Base-by-base conservation (phyloP, 768 basidiomycete species). In the Amanita exitialis region DNA sequence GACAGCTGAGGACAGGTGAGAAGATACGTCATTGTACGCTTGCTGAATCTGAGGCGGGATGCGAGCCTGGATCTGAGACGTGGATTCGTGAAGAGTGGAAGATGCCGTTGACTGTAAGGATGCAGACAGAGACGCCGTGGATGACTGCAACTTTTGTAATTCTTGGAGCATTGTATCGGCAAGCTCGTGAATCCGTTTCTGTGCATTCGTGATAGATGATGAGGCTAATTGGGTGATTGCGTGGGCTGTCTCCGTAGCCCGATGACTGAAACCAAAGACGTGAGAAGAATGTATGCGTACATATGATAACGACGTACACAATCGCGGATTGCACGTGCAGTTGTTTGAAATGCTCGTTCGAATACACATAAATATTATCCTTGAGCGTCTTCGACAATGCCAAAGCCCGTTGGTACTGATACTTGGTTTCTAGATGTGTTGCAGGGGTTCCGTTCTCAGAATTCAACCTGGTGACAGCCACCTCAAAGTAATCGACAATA, bases 341-440 rank as follows among this genome's bases (percentile, higher is more conserved):
- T 54, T 85, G 78, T 53, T 80, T 83, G 59, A 87, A 64, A 58
- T 88, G 86, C 55, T 87, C 83, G 47, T 75, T 71, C 3, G 86
- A 84, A 61, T 82, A 83, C 25, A 69, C 76, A 54, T 75, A 76
- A 39, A 88, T 59, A 58, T 83, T 77, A 56, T 80, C 79, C 53
- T 72, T 74, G 54, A 88, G 69, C 37, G 78, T 77, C 58, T 73
- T 76, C 28, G 86, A 83, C 46, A 91, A 75, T 34, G 72, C 70
- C 54, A 78, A 71, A 42, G 77, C 86, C 43, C 88, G 86, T 62
- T 87, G 85, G 59, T 87, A 86, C 66, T 90, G 89, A 57, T 79
- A 86, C 62, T 85, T 77, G 41, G 75, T 68, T 56, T 81, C 76
- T 6, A 72, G 68, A 13, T 67, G 70, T 9, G 73, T 67, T 12